Percentiles rank a stretch among this genome's conserved stretches.
phyloP scores from a whole-genome alignment of 2,329 filamentous ascomycete species.

The Plectosphaerella cucumerina region DNA sequence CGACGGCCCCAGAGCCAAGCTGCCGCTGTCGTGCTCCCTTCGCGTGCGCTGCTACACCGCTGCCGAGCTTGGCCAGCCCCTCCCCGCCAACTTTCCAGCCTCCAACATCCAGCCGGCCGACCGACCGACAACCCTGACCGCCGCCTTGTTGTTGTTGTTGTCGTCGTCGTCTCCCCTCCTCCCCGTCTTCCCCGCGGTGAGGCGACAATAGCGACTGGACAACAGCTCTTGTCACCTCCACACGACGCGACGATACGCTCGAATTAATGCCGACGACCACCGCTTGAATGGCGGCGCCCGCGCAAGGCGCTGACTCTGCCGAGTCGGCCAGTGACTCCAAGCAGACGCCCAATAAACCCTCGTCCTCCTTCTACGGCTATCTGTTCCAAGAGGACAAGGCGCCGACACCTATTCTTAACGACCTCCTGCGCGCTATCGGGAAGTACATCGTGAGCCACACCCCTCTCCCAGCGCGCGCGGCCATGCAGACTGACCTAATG shows the following conservation, averaged over 20 bases:
- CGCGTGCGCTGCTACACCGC: no score
- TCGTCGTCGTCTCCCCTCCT: background rate
- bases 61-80: no score
- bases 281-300: conserved; percentile 13
- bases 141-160: background rate
- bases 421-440: conserved; percentile 64
- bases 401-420: conserved; percentile 62
- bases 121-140: background rate
- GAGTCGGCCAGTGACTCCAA: conserved; percentile 9
- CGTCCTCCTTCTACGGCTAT: conserved; percentile 49
- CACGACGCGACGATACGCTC: background rate
- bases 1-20: background rate
- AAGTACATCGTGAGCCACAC: conserved; percentile 61
- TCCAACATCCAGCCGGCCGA: background rate
- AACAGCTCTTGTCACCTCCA: background rate
- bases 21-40: no score
- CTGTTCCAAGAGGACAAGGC: conserved; percentile 66
- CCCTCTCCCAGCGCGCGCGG: background rate
- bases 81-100: no score
- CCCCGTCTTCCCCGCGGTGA: background rate
- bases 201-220: background rate
- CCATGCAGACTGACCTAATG: background rate
- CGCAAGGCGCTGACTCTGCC: conserved; percentile 12
- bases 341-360: background rate
- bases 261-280: conserved; percentile 3